These are phyloP conservation scores for Claviceps maximensis DNA, from an alignment of 2,329 filamentous ascomycete species.

Conservation along the genomic window DNA sequence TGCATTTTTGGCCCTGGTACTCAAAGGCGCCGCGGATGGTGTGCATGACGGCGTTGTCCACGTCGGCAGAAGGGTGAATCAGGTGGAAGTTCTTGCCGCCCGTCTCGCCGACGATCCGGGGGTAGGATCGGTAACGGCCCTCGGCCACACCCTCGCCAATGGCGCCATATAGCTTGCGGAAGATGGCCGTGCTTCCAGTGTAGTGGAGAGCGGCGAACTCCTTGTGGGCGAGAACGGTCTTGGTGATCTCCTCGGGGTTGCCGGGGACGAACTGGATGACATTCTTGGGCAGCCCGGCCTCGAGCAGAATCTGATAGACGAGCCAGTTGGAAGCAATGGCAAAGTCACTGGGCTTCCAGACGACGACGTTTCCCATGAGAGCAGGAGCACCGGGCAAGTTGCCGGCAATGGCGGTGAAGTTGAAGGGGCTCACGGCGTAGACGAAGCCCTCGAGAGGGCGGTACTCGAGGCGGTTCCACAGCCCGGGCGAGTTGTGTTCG, in stretches of 20 bases:
- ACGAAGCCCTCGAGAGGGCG: conserved; percentile 88
- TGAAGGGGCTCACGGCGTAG: conserved; percentile 89
- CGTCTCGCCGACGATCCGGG: conserved; percentile 79
- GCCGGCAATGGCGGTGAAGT: conserved; percentile 89
- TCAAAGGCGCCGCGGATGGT: conserved; percentile 82
- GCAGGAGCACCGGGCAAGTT: conserved; percentile 76
- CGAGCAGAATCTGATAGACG: conserved; percentile 77
- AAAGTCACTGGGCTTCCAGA: conserved; percentile 92
- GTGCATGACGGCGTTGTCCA: conserved; percentile 66
- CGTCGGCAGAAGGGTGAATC: conserved; percentile 62
- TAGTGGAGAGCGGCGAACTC: conserved; percentile 89
- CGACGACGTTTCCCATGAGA: conserved; percentile 82
- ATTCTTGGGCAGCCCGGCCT: conserved; percentile 77
- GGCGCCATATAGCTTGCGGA: conserved; percentile 76
- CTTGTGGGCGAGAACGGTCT: conserved; percentile 59
- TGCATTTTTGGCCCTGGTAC: conserved; percentile 87
- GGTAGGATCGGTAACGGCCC: conserved; percentile 73
- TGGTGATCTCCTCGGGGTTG: conserved; percentile 72
- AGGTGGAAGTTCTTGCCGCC: conserved; percentile 92
- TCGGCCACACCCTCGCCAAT: conserved; percentile 73
- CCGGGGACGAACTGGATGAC: conserved; percentile 93
- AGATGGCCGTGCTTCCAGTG: conserved; percentile 84
- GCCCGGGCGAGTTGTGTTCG: conserved; percentile 63
- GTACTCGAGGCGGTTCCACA: conserved; percentile 90
- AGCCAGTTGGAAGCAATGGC: conserved; percentile 87